Conservation (phyloP, 2,329 filamentous ascomycete genomes). For the Epichloe hybrida region DNA sequence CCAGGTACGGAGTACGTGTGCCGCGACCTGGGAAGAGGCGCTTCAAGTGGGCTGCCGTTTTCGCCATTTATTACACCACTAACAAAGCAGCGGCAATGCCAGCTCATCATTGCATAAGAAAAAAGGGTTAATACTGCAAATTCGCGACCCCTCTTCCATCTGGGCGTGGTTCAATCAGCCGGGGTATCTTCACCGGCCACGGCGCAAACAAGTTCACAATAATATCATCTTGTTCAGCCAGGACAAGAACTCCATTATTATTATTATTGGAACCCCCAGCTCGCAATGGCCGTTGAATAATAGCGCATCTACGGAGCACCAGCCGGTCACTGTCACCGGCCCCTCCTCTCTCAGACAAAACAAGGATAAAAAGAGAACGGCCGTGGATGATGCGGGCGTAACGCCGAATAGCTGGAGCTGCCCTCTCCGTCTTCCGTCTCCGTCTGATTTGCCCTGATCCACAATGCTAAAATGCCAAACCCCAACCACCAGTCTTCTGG, state of each 20-base stretch:
- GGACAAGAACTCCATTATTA: neutral
- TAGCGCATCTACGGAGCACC: constrained; percentile 2
- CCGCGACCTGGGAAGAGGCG: neutral
- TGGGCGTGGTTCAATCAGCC: constrained; percentile 11
- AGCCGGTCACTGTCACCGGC: constrained; percentile 4
- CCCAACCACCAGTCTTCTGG: constrained; percentile 1
- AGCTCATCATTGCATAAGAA: constrained; percentile 63
- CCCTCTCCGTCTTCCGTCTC: neutral
- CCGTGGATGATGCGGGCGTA: neutral
- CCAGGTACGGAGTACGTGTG: constrained; percentile 3
- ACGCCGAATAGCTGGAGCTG: neutral
- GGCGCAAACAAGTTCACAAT: constrained; percentile 3
- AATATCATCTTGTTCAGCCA: constrained; percentile 1
- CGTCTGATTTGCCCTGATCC: neutral
- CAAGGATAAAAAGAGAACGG: neutral
- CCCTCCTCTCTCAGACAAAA: constrained; percentile 2
- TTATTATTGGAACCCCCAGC: constrained; percentile 1
- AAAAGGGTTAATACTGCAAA: constrained; percentile 16
- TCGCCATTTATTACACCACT: constrained; percentile 12
- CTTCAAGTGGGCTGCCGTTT: constrained; percentile 5
- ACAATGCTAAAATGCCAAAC: constrained; percentile 1
- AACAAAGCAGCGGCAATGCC: constrained; percentile 39
- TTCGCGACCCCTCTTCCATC: constrained; percentile 5
- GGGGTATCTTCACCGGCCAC: constrained; percentile 12
- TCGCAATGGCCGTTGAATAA: constrained; percentile 6